Evolutionary conservation across 805 yeast genomes (phyloP).

Genomic region (Hanseniaspora singularis): DNA sequence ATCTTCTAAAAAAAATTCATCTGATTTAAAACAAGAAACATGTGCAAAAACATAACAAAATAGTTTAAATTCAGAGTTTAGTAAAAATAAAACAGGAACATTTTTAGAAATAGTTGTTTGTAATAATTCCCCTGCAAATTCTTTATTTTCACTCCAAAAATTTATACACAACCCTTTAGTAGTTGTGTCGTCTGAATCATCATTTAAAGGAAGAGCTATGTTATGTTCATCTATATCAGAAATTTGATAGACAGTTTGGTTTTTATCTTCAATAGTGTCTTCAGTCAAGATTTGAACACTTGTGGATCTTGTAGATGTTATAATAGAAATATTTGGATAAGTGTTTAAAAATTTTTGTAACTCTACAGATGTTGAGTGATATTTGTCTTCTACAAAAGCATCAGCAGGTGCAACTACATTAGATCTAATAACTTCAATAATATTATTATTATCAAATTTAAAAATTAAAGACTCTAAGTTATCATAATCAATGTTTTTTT

Average conservation of each 20-base stretch:
- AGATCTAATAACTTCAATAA: slow-evolving; percentile 26
- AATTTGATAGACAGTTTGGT: neutral
- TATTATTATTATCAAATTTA: slow-evolving; percentile 19
- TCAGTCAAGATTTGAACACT: slow-evolving; percentile 39
- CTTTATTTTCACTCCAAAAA: slow-evolving; percentile 22
- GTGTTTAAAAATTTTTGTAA: slow-evolving; percentile 18
- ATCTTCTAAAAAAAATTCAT: slow-evolving; percentile 23
- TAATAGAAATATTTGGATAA: slow-evolving; percentile 28
- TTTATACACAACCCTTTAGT: slow-evolving; percentile 64
- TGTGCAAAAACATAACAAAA: slow-evolving; percentile 57
- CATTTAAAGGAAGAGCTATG: slow-evolving; percentile 63
- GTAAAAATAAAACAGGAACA: slow-evolving; percentile 52
- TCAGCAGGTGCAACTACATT: slow-evolving; percentile 33
- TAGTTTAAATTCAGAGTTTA: slow-evolving; percentile 53
- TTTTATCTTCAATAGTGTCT: neutral
- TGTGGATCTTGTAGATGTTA: slow-evolving; percentile 53
- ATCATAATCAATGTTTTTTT: slow-evolving; percentile 24
- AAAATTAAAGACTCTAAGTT: slow-evolving; percentile 23
- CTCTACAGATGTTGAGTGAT: slow-evolving; percentile 27
- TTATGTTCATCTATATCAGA: slow-evolving; percentile 58
- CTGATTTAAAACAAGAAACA: slow-evolving; percentile 36
- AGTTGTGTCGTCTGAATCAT: slow-evolving; percentile 50
- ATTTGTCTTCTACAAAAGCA: slow-evolving; percentile 29
- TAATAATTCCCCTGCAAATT: slow-evolving; percentile 32
- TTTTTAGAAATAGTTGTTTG: slow-evolving; percentile 48